Base-by-base conservation (phyloP, 768 basidiomycete genomes). In the Suillus hirtellus region DNA sequence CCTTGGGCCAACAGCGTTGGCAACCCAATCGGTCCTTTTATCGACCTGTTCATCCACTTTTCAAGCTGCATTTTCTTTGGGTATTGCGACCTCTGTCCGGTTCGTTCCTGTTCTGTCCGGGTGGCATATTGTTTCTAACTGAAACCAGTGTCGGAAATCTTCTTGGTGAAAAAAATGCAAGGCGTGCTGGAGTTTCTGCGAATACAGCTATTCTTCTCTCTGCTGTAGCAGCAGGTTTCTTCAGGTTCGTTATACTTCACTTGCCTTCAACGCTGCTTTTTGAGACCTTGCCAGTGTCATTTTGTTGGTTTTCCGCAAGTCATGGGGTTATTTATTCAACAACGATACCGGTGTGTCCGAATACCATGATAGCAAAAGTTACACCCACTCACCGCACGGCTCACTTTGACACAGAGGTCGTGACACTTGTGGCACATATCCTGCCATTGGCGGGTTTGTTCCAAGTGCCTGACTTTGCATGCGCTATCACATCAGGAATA, bases 41-140 rank as follows among this genome's bases (percentile, higher is more conserved):
- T 87, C 85, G 24, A 92, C 90, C 24, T 81, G 85, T 27, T 92
- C 89, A 0, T 88, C 84, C 3, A 88, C 87, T 2, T 96, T 85
- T 75, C 94, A 96, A 74, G 89, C 89, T 0, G 93, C 94, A 0
- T 94, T 87, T 65, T 86, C 93, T 1, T 73, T 98, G 47, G 84
- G 88, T 63, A 84, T 95, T 7, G 95, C 95, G 1, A 81, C 89
- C 10, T 90, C 95, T 12, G 93, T 98, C 49, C 86, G 94, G 89
- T 92, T 67, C 43, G 79, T 38, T 12, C 37, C 44, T 47, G 27
- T 1, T 17, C 61, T 66, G 56, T 9, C 44, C 58, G 49, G 52
- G 10, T 53, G 12, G 8, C 19, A 43, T 3, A 38, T 5, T 10
- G 14, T 2, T 37, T 47, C 65, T 27, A 66, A 44, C 14, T 27